Evolutionary conservation across 257 asterid genomes (phyloP).

Genomic region (Salvia splendens): DNA sequence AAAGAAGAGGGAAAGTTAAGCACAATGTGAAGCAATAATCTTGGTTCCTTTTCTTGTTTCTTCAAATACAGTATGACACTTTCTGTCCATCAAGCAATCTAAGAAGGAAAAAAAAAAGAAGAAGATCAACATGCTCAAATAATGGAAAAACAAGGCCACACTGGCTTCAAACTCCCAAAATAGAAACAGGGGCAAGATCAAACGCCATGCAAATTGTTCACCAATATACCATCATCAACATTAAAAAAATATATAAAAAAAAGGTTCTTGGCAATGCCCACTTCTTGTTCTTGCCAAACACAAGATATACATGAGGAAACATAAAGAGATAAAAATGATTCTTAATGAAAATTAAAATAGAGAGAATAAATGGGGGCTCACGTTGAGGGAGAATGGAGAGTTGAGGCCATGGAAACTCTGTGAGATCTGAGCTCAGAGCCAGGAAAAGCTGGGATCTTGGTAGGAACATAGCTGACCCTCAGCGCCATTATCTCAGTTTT

Average conservation of each 20-base stretch:
- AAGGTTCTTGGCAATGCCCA: conserved; percentile 19
- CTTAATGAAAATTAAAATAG: too few relatives aligned
- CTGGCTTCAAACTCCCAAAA: conserved; percentile 2
- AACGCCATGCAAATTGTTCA: conserved; percentile 30
- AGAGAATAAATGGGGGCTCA: conserved; percentile 32
- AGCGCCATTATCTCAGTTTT: conserved; percentile 48
- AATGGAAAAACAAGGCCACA: neutral
- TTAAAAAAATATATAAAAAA: conserved; percentile 7
- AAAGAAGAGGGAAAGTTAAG: neutral
- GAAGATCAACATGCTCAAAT: neutral
- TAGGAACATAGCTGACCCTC: conserved; percentile 42
- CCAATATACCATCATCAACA: conserved; percentile 13
- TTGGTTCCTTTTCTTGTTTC: neutral
- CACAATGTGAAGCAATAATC: neutral
- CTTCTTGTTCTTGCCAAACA: neutral
- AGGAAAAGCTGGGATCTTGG: conserved; percentile 45
- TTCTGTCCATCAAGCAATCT: conserved; percentile 20
- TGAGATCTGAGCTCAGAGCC: conserved; percentile 52
- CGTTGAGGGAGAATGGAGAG: conserved; percentile 58
- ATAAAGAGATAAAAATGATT: too few relatives aligned
- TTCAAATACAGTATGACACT: neutral
- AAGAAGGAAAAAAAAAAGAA: neutral
- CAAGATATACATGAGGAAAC: neutral
- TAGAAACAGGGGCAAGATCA: conserved; percentile 13
- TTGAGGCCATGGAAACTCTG: conserved; percentile 66